Evolutionary conservation across 176 grass and related monocot species (phyloP).

Genomic region (Thalia dealbata): DNA sequence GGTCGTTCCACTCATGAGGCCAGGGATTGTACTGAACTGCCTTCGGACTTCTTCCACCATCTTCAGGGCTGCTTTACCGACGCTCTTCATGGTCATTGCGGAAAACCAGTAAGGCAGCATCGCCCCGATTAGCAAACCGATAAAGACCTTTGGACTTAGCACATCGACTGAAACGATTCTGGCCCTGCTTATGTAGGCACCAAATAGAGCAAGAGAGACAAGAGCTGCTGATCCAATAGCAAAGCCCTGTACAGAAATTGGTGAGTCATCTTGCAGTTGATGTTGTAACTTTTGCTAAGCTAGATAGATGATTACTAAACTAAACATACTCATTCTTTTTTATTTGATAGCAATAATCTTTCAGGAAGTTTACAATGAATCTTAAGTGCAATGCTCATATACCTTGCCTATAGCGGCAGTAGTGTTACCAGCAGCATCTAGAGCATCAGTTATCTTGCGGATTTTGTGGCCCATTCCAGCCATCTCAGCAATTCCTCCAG

Average conservation of each 20-base stretch:
- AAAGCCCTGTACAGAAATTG: conserved; percentile 28
- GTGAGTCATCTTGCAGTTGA: not conserved
- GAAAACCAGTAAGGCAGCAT: conserved; percentile 97
- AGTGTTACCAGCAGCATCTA: conserved; percentile 15
- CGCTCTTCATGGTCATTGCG: conserved; percentile 82
- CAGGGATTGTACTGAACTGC: conserved; percentile 56
- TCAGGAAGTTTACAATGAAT: not conserved
- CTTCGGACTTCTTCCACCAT: conserved; percentile 79
- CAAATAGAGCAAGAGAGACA: conserved; percentile 69
- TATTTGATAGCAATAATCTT: not conserved
- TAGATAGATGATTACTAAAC: too few species aligned
- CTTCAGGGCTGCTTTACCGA: conserved; percentile 61
- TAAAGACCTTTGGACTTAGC: conserved; percentile 51
- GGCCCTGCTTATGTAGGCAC: conserved; percentile 60
- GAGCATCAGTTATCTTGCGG: conserved; percentile 41
- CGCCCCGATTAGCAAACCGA: conserved; percentile 47
- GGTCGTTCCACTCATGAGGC: conserved; percentile 43
- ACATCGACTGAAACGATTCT: conserved; percentile 37
- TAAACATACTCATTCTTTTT: not conserved
- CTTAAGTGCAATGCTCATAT: not conserved
- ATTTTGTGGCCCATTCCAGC: conserved; percentile 49
- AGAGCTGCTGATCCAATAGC: conserved; percentile 77
- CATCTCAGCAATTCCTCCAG: conserved; percentile 59
- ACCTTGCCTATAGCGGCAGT: conserved; percentile 18
- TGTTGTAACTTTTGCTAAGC: not conserved